phyloP scores from a whole-genome alignment of 306 rosid genomes.

The Inga laurina region DNA sequence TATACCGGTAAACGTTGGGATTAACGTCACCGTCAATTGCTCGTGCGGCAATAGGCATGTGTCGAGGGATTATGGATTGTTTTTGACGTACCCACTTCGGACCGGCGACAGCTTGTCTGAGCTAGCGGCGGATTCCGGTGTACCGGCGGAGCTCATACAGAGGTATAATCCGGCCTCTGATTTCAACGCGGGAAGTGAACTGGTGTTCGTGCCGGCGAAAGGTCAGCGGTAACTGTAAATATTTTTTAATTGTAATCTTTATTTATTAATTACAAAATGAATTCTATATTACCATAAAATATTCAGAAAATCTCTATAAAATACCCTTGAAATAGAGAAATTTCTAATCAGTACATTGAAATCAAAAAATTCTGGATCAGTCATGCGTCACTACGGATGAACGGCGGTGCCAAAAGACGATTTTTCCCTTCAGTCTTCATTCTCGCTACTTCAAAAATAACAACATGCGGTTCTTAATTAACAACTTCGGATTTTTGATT shows the following conservation, averaged over 20 bases:
- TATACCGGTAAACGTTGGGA: conserved; percentile 29
- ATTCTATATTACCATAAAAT: neutral
- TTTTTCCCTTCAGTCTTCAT: too few species aligned
- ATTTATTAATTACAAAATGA: neutral
- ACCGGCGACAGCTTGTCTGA: conserved; percentile 32
- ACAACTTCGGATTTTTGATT: too few species aligned
- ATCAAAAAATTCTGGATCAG: too few species aligned
- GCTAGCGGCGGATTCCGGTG: conserved; percentile 36
- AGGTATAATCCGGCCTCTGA: conserved; percentile 44
- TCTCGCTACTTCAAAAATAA: too few species aligned
- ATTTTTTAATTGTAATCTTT: neutral
- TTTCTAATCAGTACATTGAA: too few species aligned
- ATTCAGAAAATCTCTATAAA: neutral
- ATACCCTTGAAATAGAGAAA: too few species aligned
- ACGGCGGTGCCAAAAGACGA: too few species aligned
- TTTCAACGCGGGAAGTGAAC: conserved; percentile 34
- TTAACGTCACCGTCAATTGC: conserved; percentile 70
- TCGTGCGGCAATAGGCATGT: conserved; percentile 61
- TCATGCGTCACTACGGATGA: too few species aligned
- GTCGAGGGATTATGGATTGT: conserved; percentile 59
- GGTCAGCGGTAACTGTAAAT: conserved; percentile 41
- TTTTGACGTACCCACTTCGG: conserved; percentile 56
- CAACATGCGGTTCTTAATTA: too few species aligned
- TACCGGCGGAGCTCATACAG: conserved; percentile 43
- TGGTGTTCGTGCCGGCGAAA: conserved; percentile 77